Conservation (phyloP, 2,329 filamentous ascomycete species). For the Colletotrichum filicis region DNA sequence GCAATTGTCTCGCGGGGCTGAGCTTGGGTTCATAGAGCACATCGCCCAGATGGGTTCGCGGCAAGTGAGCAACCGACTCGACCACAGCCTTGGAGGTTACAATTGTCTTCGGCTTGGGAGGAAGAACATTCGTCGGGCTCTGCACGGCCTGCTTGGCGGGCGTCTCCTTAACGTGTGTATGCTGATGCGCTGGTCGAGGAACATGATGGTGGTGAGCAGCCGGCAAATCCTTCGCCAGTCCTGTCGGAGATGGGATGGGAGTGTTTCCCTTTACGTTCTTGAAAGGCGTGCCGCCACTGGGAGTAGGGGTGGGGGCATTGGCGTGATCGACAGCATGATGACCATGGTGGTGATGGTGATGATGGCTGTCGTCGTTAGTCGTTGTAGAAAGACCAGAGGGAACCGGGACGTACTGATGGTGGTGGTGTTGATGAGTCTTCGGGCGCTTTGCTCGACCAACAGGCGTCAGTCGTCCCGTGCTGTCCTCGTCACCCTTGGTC, state of each 20-base stretch:
- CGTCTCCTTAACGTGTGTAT: constrained; percentile 30
- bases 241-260: constrained; percentile 57
- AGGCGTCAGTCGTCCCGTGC: constrained; percentile 70
- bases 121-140: constrained; percentile 54
- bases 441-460: constrained; percentile 70
- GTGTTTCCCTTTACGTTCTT: constrained; percentile 61
- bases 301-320: constrained; percentile 52
- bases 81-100: constrained; percentile 78
- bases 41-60: constrained; percentile 85
- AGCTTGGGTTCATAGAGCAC: constrained; percentile 82
- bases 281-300: constrained; percentile 54
- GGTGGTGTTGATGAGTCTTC: constrained; percentile 75
- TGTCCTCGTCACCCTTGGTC: constrained; percentile 72
- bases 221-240: constrained; percentile 48
- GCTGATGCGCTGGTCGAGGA: constrained; percentile 46
- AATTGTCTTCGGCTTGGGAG: constrained; percentile 72
- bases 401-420: constrained; percentile 68
- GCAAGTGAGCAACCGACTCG: constrained; percentile 75
- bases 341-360: constrained; percentile 68
- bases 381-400: constrained; percentile 38
- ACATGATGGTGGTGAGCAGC: constrained; percentile 58
- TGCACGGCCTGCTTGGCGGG: constrained; percentile 42
- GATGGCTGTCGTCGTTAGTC: constrained; percentile 47
- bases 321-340: constrained; percentile 60
- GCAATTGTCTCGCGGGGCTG: constrained; percentile 60